Evolutionary conservation across 2,329 filamentous ascomycete genomes (phyloP), one percentile per base, ranked within the genome.

Genomic region (Falciphora oryzae): DNA sequence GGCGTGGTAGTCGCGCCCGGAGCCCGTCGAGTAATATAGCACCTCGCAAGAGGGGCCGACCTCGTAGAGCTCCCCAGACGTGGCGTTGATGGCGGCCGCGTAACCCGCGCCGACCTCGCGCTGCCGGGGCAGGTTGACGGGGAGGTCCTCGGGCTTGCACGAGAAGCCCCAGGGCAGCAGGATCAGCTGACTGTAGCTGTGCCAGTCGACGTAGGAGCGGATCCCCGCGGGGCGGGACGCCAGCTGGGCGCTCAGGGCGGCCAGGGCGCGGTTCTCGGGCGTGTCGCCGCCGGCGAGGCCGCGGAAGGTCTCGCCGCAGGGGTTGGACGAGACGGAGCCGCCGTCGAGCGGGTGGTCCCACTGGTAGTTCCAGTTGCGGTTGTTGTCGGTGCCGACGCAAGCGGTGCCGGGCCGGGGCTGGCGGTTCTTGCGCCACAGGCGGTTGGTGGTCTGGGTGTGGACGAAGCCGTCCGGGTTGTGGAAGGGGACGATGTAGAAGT

Each of bases 151-250:
- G 29, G 68, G 61, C 53, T 67, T 65, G 73, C 83, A 85, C 11
- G 78, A 81, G 74, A 84, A 87, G 22, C 84, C 84, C 71, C 84
- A 86, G 10, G 80, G 82, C 25, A 81, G 79, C 61, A 85, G 75
- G 64, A 86, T 79, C 63, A 80, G 76, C 69, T 86, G 83, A 18
- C 78, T 77, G 74, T 86, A 87, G 28, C 81, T 80, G 72, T 87
- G 85, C 73, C 83, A 83, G 73, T 88, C 85, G 70, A 87, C 81
- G 74, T 83, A 88, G 16, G 85, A 74, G 64, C 82, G 79, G 63
- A 86, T 77, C 3, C 81, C 81, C 27, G 25, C 18, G 31, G 62
- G 62, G 61, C 79, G 76, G 2, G 72, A 71, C 4, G 77, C 75
- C 29, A 86, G 70, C 56, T 73, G 70, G 61, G 78, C 76, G 27